phyloP scores from a whole-genome alignment of 345 rosid species.

The Arabidopsis suecica region DNA sequence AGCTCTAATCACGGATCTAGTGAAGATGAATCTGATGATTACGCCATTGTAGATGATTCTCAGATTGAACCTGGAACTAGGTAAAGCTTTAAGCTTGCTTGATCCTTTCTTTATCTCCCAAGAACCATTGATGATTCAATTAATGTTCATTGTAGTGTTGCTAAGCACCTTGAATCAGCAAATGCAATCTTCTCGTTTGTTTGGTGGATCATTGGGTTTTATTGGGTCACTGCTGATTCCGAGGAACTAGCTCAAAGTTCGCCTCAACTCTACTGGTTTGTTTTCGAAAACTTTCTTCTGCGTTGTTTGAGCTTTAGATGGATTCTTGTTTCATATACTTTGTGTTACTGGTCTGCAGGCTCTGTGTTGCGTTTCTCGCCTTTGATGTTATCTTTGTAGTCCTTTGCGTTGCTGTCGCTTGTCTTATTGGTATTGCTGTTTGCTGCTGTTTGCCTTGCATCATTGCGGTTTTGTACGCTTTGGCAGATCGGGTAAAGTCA shows the following conservation, averaged over 20 bases:
- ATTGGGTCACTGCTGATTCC: slow-evolving; percentile 72
- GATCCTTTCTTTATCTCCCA: neutral
- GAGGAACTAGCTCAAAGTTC: slow-evolving; percentile 54
- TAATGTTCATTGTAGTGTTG: slow-evolving; percentile 16
- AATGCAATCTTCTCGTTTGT: slow-evolving; percentile 79
- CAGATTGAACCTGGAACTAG: slow-evolving; percentile 53
- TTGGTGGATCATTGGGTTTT: slow-evolving; percentile 92
- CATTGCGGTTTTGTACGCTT: slow-evolving; percentile 81
- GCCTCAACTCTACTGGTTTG: slow-evolving; percentile 84
- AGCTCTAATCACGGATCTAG: slow-evolving; percentile 33
- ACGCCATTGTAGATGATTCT: slow-evolving; percentile 31
- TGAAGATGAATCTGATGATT: slow-evolving; percentile 36
- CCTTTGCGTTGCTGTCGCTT: slow-evolving; percentile 71
- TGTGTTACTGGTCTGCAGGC: slow-evolving; percentile 54
- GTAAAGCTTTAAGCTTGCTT: slow-evolving; percentile 36
- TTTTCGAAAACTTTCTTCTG: slow-evolving; percentile 48
- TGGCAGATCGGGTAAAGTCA: slow-evolving; percentile 69
- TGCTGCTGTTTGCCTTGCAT: slow-evolving; percentile 98
- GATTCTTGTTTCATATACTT: slow-evolving; percentile 21
- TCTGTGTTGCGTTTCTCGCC: slow-evolving; percentile 77
- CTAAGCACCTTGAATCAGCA: slow-evolving; percentile 64
- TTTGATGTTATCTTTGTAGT: slow-evolving; percentile 82
- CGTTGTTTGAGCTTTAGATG: slow-evolving; percentile 37
- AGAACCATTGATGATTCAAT: slow-evolving; percentile 3
- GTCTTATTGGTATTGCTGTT: slow-evolving; percentile 82